phyloP scores from a whole-genome alignment of 768 basidiomycete genomes.

The Leccinum incarnatum region DNA sequence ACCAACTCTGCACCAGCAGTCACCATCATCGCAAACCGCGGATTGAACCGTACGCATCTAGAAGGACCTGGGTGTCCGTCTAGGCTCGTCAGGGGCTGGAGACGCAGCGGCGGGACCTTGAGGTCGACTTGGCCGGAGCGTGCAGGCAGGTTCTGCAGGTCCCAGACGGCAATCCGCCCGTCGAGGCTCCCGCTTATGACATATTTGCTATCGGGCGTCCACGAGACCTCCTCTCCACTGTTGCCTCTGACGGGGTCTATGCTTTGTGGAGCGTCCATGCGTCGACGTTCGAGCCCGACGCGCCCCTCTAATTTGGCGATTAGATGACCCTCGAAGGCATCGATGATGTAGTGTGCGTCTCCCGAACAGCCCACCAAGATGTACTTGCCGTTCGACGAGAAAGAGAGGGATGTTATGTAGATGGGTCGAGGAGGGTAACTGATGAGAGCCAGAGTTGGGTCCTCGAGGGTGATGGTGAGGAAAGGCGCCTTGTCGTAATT shows the following conservation, averaged over 20 bases:
- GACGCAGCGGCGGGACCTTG: slow-evolving; percentile 47
- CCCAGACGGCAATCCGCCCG: slow-evolving; percentile 87
- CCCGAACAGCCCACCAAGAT: slow-evolving; percentile 91
- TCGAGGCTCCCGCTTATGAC: slow-evolving; percentile 82
- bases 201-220: slow-evolving; percentile 94
- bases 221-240: slow-evolving; percentile 91
- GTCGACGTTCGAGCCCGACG: slow-evolving; percentile 73
- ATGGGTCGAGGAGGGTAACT: slow-evolving; percentile 86
- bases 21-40: slow-evolving; percentile 83
- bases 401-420: slow-evolving; percentile 86
- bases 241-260: slow-evolving; percentile 74
- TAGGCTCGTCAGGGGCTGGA: slow-evolving; percentile 50
- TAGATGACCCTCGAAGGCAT: slow-evolving; percentile 83
- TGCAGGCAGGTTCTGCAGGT: slow-evolving; percentile 62
- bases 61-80: slow-evolving; percentile 84
- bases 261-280: slow-evolving; percentile 42
- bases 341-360: slow-evolving; percentile 89
- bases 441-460: slow-evolving; percentile 69
- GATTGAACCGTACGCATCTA: slow-evolving; percentile 88
- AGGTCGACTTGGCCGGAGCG: slow-evolving; percentile 53
- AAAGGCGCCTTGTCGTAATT: slow-evolving; percentile 94
- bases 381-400: slow-evolving; percentile 88
- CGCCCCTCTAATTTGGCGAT: slow-evolving; percentile 86
- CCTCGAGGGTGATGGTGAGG: slow-evolving; percentile 75
- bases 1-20: slow-evolving; percentile 85